phyloP scores from a whole-genome alignment of 768 basidiomycete species.

The Pisolithus sp. region DNA sequence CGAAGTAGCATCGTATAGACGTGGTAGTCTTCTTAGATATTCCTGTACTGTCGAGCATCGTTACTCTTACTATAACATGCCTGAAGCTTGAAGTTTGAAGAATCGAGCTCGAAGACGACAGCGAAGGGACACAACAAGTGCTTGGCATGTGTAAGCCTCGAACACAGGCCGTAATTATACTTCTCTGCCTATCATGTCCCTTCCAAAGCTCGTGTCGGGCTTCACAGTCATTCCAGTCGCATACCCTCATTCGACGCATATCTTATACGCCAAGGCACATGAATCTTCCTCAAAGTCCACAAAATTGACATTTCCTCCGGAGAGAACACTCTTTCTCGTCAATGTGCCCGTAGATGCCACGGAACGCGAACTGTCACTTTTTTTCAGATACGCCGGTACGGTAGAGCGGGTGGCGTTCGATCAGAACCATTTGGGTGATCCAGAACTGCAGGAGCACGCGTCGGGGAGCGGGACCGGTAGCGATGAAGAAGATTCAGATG shows the following conservation, averaged over 20 bases:
- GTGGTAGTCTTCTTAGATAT: too few species aligned
- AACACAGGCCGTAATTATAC: too few species aligned
- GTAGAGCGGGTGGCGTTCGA: conserved; percentile 72
- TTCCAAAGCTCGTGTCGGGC: conserved; percentile 25
- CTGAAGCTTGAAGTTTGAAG: too few species aligned
- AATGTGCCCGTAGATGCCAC: conserved; percentile 88
- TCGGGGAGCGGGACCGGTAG: conserved; percentile 24
- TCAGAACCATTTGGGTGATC: conserved; percentile 31
- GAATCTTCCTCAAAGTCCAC: conserved; percentile 36
- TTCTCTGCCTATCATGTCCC: not conserved
- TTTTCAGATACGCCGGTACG: conserved; percentile 76
- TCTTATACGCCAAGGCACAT: conserved; percentile 74
- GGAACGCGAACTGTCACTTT: conserved; percentile 64
- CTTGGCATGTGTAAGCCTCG: too few species aligned
- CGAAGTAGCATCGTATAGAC: too few species aligned
- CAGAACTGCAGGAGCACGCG: conserved; percentile 4
- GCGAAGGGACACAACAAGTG: too few species aligned
- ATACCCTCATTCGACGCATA: conserved; percentile 47
- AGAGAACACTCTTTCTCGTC: conserved; percentile 79
- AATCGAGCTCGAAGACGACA: too few species aligned
- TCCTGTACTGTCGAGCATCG: too few species aligned
- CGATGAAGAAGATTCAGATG: conserved; percentile 15
- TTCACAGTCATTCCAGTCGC: conserved; percentile 34
- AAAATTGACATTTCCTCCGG: conserved; percentile 36
- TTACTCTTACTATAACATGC: too few species aligned